phyloP scores from a whole-genome alignment of 1,284 basidiomycete species.

The Irpex sp. region DNA sequence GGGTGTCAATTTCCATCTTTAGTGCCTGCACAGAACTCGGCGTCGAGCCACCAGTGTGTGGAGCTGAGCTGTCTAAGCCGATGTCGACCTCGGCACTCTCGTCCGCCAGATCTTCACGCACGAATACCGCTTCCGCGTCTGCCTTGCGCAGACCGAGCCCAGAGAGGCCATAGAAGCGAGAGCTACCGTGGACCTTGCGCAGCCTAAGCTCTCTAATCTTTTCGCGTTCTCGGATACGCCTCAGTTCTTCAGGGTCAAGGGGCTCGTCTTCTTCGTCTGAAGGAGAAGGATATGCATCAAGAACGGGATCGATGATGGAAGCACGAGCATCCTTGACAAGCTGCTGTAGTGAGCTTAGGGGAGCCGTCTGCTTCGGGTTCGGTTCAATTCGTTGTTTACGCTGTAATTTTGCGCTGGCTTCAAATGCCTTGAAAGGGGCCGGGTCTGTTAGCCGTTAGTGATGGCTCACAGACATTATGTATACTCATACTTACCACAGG shows the following conservation, averaged over 20 bases:
- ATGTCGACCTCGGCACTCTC: constrained; percentile 71
- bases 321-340: constrained; percentile 63
- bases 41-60: constrained; percentile 15
- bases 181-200: constrained; percentile 46
- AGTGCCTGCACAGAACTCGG: neutral
- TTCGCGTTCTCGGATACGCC: constrained; percentile 52
- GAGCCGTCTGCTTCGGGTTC: constrained; percentile 46
- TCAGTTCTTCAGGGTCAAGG: constrained; percentile 47
- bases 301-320: constrained; percentile 68
- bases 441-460: constrained; percentile 39
- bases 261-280: constrained; percentile 49
- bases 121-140: constrained; percentile 49
- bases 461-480: neutral
- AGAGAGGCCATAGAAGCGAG: constrained; percentile 30
- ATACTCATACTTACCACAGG: constrained; percentile 45
- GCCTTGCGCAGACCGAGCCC: constrained; percentile 33
- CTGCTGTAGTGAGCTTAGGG: constrained; percentile 67
- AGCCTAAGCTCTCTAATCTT: constrained; percentile 67
- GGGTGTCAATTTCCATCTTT: neutral
- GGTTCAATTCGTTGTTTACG: constrained; percentile 42
- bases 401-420: constrained; percentile 33
- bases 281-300: constrained; percentile 46
- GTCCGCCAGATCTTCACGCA: constrained; percentile 63
- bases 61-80: constrained; percentile 23
- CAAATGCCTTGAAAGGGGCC: constrained; percentile 53